Evolutionary conservation across 352 stramenopile species (phyloP).

Genomic region (Plasmopara viticola): DNA sequence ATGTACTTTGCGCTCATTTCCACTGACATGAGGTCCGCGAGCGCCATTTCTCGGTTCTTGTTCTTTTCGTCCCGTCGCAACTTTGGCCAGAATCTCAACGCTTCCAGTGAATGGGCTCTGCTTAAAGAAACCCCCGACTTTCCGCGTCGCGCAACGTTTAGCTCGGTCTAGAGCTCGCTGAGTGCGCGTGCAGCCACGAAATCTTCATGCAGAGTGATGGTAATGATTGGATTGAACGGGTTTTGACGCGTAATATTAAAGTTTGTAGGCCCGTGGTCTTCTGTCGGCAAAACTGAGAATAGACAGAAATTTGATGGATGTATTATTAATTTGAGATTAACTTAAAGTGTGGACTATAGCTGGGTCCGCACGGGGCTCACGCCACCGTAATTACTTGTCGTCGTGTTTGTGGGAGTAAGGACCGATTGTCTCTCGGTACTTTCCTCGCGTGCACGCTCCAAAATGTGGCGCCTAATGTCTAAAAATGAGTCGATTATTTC

Average conservation of each 20-base stretch:
- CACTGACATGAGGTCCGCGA: conserved; percentile 68
- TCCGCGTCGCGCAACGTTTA: conserved; percentile 23
- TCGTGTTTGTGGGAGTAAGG: conserved; percentile 19
- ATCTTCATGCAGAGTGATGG: conserved; percentile 34
- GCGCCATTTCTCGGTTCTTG: conserved; percentile 42
- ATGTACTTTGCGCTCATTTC: conserved; percentile 70
- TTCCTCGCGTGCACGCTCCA: conserved; percentile 56
- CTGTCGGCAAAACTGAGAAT: conserved; percentile 9
- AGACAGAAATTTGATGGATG: neutral
- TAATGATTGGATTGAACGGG: conserved; percentile 28
- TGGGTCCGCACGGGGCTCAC: conserved; percentile 15
- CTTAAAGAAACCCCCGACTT: conserved; percentile 1
- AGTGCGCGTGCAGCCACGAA: conserved; percentile 31
- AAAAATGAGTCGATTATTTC: conserved; percentile 86
- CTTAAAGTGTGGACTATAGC: conserved; percentile 8
- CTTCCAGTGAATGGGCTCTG: neutral
- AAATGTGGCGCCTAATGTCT: conserved; percentile 83
- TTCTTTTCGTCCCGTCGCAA: neutral
- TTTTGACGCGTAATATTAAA: conserved; percentile 5
- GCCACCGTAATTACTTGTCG: conserved; percentile 17
- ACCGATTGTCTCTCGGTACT: conserved; percentile 22
- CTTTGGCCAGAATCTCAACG: neutral
- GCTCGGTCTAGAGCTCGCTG: conserved; percentile 19
- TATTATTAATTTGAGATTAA: conserved; percentile 13
- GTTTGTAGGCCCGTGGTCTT: conserved; percentile 15